Conservation (phyloP, 2,329 filamentous ascomycete genomes). For the Ophiostoma ulmi region DNA sequence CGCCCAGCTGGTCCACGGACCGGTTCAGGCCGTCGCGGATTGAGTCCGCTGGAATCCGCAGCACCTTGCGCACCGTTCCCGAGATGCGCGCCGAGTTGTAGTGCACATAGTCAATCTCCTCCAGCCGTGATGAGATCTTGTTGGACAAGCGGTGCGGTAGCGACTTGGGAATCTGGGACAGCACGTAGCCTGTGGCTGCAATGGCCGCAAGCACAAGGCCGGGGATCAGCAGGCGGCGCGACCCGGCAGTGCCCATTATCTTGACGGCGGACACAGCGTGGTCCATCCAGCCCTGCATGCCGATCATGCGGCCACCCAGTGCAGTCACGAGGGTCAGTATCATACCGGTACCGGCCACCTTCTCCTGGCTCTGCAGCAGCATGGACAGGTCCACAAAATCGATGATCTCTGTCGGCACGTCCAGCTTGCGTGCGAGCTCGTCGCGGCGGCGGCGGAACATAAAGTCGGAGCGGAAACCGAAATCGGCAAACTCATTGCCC, state of each 20-base stretch:
- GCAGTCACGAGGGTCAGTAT: conserved; percentile 87
- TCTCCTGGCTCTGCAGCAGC: conserved; percentile 85
- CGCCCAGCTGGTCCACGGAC: conserved; percentile 75
- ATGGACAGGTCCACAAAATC: conserved; percentile 89
- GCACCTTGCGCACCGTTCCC: conserved; percentile 77
- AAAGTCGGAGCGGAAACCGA: conserved; percentile 82
- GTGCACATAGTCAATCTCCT: conserved; percentile 86
- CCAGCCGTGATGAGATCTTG: conserved; percentile 78
- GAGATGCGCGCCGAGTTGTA: conserved; percentile 80
- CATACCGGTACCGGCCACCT: conserved; percentile 89
- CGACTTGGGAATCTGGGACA: conserved; percentile 82
- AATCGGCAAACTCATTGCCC: conserved; percentile 76
- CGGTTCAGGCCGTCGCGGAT: conserved; percentile 77
- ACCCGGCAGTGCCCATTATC: conserved; percentile 72
- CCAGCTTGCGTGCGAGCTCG: conserved; percentile 73
- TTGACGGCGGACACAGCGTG: conserved; percentile 76
- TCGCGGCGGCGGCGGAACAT: conserved; percentile 90
- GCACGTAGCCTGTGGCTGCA: conserved; percentile 71
- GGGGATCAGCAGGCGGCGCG: conserved; percentile 75
- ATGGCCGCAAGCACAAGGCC: conserved; percentile 69
- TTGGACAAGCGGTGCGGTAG: conserved; percentile 77
- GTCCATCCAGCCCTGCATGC: conserved; percentile 84
- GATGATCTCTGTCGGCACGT: conserved; percentile 80
- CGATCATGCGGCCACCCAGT: conserved; percentile 73
- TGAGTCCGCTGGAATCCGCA: conserved; percentile 81